Base-by-base conservation (phyloP, 805 yeast species). In the Spathaspora boniae region DNA sequence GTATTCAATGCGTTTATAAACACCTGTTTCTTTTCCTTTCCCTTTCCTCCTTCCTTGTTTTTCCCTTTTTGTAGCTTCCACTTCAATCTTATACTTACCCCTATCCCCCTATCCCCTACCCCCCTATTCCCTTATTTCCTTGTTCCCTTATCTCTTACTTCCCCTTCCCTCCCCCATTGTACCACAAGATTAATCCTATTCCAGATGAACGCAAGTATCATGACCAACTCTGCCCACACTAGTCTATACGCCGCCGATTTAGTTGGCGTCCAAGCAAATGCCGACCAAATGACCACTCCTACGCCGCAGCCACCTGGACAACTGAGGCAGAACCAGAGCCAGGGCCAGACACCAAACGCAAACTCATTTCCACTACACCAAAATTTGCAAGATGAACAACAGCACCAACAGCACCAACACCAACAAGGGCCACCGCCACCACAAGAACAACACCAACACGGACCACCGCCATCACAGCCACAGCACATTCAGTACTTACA, bases 361-460 rank as follows among this genome's bases (percentile, higher is more conserved):
- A 29, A 8, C 32, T 29, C 25, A 20, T 12, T 15, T 26, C 22
- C 12, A 29, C 23, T 14, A 20, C 15, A 11, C 29, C 11, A 26
- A 26, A 7, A 14, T 11, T 27, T 27, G 19, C 19, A 9, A 17
- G n/a, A 27, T 27, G 11, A 27, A 11, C 31, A 26, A 26, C 25
- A 36, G 8, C 29, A 25, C 9, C 24, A 33, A 26, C 29, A 31
- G 16, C 36, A 34, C 24, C 20, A 9, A 14, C 32, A 29, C 16
- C 20, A 22, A 20, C 27, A 19, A 11, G 28, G 16, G 5, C 36
- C 12, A 4, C 37, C 31, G 16, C 38, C 33, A 16, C 34, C n/a
- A 17, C 41, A 33, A 16, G 34, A 32, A 16, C 32, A n/a, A 2
- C 35, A 17, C 16, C 31, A 15, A 12, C 34, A 28, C n/a, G 21